phyloP scores from a whole-genome alignment of 768 basidiomycete genomes.

The Calocera cornea region DNA sequence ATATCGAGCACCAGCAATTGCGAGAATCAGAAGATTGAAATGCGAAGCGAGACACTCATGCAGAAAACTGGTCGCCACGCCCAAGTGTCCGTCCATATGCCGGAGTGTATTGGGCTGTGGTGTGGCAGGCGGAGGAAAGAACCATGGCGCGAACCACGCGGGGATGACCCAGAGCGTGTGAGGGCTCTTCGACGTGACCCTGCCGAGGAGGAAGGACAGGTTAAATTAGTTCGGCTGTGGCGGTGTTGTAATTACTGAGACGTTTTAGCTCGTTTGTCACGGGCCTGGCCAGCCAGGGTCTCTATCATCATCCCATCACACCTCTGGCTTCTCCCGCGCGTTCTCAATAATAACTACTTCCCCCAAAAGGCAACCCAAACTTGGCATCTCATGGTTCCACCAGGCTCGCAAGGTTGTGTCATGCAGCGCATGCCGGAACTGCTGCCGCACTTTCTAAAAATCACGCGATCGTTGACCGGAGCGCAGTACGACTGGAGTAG shows the following conservation, averaged over 20 bases:
- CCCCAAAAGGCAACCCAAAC: neutral
- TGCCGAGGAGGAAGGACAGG: neutral
- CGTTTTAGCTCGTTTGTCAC: neutral
- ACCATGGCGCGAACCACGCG: neutral
- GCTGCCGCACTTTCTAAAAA: too few relatives aligned
- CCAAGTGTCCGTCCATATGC: neutral
- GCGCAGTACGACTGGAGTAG: too few relatives aligned
- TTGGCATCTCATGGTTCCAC: neutral
- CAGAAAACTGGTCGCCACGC: neutral
- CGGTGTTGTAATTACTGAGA: neutral
- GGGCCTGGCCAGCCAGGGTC: neutral
- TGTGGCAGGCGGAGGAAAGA: neutral
- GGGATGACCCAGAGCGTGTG: too few relatives aligned
- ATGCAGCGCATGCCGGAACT: too few relatives aligned
- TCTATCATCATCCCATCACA: neutral
- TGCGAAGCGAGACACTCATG: neutral
- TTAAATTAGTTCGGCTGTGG: neutral
- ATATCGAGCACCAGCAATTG: neutral
- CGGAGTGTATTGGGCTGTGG: neutral
- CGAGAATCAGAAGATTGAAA: neutral
- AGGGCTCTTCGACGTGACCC: neutral
- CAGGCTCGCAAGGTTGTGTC: too few relatives aligned
- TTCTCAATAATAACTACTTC: neutral
- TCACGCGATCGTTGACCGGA: too few relatives aligned
- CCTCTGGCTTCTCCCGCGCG: neutral